Evolutionary conservation across 495 filamentous ascomycete species (phyloP).

Genomic region (Penicillium macrosclerotiorum): DNA sequence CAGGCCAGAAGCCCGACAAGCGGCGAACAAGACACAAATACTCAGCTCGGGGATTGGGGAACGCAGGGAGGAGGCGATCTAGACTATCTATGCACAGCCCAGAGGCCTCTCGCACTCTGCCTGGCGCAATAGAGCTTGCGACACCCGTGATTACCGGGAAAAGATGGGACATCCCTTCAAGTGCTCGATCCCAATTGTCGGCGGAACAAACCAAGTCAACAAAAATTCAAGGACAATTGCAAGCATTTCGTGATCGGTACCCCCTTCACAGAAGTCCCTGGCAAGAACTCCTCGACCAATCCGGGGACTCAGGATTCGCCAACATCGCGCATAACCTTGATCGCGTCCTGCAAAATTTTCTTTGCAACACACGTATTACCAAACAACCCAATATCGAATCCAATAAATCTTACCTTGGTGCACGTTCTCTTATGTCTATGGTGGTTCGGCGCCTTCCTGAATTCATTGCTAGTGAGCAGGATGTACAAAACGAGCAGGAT

Average conservation of each 20-base stretch:
- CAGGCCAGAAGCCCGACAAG: conserved; percentile 32
- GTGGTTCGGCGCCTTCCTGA: conserved; percentile 60
- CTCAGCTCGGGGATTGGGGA: conserved; percentile 29
- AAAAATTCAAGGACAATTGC: not conserved
- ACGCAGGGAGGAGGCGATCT: conserved; percentile 23
- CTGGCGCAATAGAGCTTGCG: conserved; percentile 47
- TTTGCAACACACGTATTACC: conserved; percentile 31
- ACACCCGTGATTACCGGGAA: conserved; percentile 46
- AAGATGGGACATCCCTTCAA: conserved; percentile 20
- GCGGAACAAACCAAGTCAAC: not conserved
- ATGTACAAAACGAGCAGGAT: conserved; percentile 51
- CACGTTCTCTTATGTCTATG: conserved; percentile 63
- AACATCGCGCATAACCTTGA: conserved; percentile 41
- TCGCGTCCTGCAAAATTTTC: conserved; percentile 37
- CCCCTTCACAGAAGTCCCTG: conserved; percentile 37
- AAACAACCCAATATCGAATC: not conserved
- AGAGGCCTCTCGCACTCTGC: conserved; percentile 35
- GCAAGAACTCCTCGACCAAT: conserved; percentile 38
- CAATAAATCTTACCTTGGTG: conserved; percentile 16
- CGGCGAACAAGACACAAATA: conserved; percentile 41
- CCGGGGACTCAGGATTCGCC: conserved; percentile 33
- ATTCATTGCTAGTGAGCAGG: conserved; percentile 61
- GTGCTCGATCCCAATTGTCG: conserved; percentile 12
- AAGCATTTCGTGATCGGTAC: conserved; percentile 20
- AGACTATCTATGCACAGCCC: conserved; percentile 39